Evolutionary conservation across 495 filamentous ascomycete species (phyloP).

Genomic region (Darksidea phi): DNA sequence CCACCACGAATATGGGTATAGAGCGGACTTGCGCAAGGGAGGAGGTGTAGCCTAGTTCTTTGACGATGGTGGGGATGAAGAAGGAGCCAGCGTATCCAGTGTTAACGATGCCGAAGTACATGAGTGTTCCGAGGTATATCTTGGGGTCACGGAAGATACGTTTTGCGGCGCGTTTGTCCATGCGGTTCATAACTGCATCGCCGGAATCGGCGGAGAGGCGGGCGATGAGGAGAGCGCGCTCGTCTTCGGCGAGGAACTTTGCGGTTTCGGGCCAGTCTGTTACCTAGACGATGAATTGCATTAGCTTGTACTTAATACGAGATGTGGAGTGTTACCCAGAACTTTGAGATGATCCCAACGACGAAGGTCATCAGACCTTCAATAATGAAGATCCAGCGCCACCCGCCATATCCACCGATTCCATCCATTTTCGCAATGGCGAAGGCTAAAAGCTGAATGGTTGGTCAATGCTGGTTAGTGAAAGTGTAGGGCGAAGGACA

Average conservation of each 20-base stretch:
- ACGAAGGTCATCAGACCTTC: slow-evolving; percentile 48
- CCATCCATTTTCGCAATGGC: slow-evolving; percentile 58
- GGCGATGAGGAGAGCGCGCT: slow-evolving; percentile 46
- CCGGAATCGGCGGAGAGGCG: slow-evolving; percentile 42
- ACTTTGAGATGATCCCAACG: slow-evolving; percentile 44
- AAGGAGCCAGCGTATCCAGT: slow-evolving; percentile 39
- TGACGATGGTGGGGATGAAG: slow-evolving; percentile 40
- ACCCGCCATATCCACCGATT: slow-evolving; percentile 45
- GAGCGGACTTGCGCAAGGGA: slow-evolving; percentile 37
- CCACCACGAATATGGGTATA: slow-evolving; percentile 45
- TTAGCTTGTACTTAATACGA: too few species aligned
- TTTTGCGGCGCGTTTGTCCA: slow-evolving; percentile 40
- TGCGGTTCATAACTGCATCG: slow-evolving; percentile 47
- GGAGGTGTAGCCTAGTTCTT: slow-evolving; percentile 37
- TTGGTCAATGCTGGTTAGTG: slow-evolving; percentile 15
- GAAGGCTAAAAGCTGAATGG: slow-evolving; percentile 53
- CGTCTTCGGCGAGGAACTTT: slow-evolving; percentile 43
- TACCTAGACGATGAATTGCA: slow-evolving; percentile 26
- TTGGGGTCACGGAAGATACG: slow-evolving; percentile 41
- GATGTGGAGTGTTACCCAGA: slow-evolving; percentile 22
- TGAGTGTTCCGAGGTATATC: slow-evolving; percentile 38
- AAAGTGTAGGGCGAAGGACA: slow-evolving; percentile 31
- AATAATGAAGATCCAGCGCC: slow-evolving; percentile 53
- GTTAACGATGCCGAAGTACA: slow-evolving; percentile 41
- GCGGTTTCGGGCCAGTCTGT: slow-evolving; percentile 48